phyloP scores from a whole-genome alignment of 352 stramenopile species.

The Blastocystis hominis region DNA sequence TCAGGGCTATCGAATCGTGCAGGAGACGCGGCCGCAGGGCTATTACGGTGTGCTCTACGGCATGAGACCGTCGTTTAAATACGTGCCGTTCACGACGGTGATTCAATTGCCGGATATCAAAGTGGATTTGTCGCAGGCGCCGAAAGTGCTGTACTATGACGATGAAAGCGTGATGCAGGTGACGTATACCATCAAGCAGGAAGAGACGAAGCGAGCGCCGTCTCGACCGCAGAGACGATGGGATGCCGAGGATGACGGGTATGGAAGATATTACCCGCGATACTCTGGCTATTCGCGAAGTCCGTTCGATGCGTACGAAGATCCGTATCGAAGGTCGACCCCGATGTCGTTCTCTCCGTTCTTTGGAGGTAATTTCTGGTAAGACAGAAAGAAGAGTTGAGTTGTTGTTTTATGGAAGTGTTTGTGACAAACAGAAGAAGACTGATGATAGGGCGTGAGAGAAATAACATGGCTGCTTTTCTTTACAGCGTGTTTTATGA shows the following conservation, averaged over 20 bases:
- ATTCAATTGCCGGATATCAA: slow-evolving; percentile 5
- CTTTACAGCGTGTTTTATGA: background rate
- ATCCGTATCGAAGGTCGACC: background rate
- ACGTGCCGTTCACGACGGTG: slow-evolving; percentile 49
- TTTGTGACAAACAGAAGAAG: slow-evolving; percentile 27
- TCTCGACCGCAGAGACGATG: background rate
- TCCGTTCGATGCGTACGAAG: slow-evolving; percentile 25
- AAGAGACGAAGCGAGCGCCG: background rate
- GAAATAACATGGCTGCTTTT: background rate
- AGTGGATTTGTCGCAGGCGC: background rate
- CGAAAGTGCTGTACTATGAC: slow-evolving; percentile 26
- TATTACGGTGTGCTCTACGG: slow-evolving; percentile 41
- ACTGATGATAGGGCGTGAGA: background rate
- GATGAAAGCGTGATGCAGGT: slow-evolving; percentile 42
- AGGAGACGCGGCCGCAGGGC: background rate
- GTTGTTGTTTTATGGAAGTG: background rate
- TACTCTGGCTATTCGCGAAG: background rate
- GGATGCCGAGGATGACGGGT: background rate
- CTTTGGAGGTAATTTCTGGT: slow-evolving; percentile 35
- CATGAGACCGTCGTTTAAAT: background rate
- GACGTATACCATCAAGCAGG: background rate
- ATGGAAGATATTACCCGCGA: background rate
- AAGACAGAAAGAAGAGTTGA: background rate
- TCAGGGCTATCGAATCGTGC: slow-evolving; percentile 33
- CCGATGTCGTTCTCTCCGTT: background rate